Evolutionary conservation across 768 basidiomycete species (phyloP).

Genomic region (Leucogyrophana mollusca): DNA sequence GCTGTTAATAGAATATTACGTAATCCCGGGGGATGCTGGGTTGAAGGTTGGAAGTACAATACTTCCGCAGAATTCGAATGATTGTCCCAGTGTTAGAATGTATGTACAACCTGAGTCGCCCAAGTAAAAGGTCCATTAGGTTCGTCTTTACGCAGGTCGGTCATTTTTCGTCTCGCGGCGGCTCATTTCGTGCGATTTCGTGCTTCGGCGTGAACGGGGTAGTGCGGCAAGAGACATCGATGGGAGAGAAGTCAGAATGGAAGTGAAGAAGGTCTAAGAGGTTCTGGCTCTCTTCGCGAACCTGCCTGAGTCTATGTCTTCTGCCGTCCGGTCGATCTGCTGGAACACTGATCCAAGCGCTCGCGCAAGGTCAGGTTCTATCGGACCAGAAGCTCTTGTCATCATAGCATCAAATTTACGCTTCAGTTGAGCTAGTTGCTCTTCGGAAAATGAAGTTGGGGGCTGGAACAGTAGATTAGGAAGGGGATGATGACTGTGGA

Average conservation of each 20-base stretch:
- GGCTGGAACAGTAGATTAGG: slow-evolving; percentile 11
- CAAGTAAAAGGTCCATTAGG: no score
- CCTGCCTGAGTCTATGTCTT: slow-evolving; percentile 23
- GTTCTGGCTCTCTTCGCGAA: slow-evolving; percentile 24
- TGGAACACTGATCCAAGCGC: slow-evolving; percentile 31
- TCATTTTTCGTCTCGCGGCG: no score
- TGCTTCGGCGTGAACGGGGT: no score
- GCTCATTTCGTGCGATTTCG: no score
- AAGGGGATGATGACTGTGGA: not conserved
- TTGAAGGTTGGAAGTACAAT: no score
- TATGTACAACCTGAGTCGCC: no score
- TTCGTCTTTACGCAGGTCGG: no score
- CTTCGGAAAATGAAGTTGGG: slow-evolving; percentile 30
- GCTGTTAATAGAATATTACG: no score
- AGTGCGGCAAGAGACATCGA: no score
- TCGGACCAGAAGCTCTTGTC: slow-evolving; percentile 26
- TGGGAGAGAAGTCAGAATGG: not conserved
- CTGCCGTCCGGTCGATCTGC: slow-evolving; percentile 29
- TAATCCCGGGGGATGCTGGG: no score
- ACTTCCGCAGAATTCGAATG: no score
- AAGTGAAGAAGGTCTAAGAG: slow-evolving; percentile 7
- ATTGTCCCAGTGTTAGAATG: no score
- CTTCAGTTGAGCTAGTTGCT: slow-evolving; percentile 27
- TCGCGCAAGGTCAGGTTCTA: slow-evolving; percentile 29
- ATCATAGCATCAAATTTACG: slow-evolving; percentile 32